Evolutionary conservation across 257 asterid species (phyloP).

Genomic region (Solanum clarkiae): DNA sequence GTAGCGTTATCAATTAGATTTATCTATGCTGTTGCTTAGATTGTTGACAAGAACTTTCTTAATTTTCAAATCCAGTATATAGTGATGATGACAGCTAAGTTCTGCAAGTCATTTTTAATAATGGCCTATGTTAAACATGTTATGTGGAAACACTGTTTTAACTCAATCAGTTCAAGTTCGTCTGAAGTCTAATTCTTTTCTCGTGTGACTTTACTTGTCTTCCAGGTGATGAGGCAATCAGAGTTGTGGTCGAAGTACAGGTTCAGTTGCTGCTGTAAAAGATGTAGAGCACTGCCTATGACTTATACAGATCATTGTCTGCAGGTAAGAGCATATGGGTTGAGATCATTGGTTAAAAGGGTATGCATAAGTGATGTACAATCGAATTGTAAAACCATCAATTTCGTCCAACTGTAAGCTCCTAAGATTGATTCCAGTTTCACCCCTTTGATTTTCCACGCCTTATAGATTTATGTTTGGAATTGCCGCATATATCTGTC

Average conservation of each 20-base stretch:
- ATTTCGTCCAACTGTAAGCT: not conserved
- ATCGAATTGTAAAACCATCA: not conserved
- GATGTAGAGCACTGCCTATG: conserved; percentile 43
- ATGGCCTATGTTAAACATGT: not conserved
- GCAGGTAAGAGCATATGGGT: conserved; percentile 32
- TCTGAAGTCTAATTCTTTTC: not conserved
- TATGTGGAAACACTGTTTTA: not conserved
- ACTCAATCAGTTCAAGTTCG: not conserved
- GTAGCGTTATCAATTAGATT: not conserved
- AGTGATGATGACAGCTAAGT: not conserved
- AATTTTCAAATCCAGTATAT: not conserved
- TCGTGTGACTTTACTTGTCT: not conserved
- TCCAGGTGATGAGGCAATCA: conserved; percentile 47
- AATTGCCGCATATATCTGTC: not conserved
- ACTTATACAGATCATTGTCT: conserved; percentile 41
- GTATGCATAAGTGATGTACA: not conserved
- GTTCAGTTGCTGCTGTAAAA: conserved; percentile 47
- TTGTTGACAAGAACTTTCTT: not conserved
- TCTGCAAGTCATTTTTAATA: not conserved
- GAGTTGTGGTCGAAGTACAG: conserved; percentile 51
- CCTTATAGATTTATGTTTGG: not conserved
- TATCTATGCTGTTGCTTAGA: not conserved
- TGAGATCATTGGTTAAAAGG: not conserved
- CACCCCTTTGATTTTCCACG: not conserved
- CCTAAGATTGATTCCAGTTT: not conserved